Evolutionary conservation across 495 filamentous ascomycete species (phyloP).

Genomic region (Annulohypoxylon nitens): DNA sequence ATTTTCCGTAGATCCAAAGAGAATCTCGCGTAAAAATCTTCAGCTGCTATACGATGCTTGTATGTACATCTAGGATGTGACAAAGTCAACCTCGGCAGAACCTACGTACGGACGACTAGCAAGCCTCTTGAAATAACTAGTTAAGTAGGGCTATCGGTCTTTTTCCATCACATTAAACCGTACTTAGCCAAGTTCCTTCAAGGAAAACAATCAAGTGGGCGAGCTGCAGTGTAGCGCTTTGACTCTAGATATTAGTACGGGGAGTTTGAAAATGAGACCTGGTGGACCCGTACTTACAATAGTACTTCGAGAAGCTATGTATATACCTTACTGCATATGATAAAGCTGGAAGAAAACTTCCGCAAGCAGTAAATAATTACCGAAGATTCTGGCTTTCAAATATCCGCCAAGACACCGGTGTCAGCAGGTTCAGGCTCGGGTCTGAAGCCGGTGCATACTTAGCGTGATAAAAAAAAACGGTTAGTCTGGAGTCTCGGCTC

Average conservation of each 20-base stretch:
- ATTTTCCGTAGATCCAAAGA: constrained; percentile 19
- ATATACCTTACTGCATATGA: not conserved
- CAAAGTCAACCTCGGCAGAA: constrained; percentile 1
- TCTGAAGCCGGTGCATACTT: constrained; percentile 34
- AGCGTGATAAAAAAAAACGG: constrained; percentile 22
- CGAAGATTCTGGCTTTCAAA: constrained; percentile 2
- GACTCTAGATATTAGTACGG: not conserved
- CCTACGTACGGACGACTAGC: not conserved
- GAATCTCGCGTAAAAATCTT: not conserved
- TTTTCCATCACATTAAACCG: constrained; percentile 8
- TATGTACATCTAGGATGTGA: not conserved
- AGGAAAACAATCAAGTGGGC: not conserved
- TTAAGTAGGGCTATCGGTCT: not conserved
- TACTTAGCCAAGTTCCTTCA: not conserved
- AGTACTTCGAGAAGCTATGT: not conserved
- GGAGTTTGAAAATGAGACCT: not conserved
- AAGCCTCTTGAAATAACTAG: not conserved
- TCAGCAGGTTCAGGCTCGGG: constrained; percentile 7
- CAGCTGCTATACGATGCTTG: not conserved
- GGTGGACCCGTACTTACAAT: not conserved
- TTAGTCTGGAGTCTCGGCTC: constrained; percentile 21
- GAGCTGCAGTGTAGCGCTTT: constrained; percentile 21
- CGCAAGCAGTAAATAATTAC: constrained; percentile 42
- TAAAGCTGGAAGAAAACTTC: constrained; percentile 21
- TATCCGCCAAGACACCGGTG: constrained; percentile 30